Base-by-base conservation (phyloP, 768 basidiomycete genomes). In the Psilocybe subaeruginosa region DNA sequence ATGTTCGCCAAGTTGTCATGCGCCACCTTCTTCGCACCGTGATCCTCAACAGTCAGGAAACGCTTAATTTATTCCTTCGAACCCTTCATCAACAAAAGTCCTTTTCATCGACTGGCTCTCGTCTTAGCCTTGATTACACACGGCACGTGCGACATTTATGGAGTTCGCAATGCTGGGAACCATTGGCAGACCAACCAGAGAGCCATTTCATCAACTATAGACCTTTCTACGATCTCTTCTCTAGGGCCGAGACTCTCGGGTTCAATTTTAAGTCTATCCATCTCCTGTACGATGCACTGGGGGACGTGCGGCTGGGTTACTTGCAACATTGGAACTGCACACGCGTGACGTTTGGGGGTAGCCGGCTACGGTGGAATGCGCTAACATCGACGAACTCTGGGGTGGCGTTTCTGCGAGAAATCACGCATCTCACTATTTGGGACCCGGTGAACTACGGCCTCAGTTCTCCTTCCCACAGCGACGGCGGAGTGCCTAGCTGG, bases 11-110 rank as follows among this genome's bases (percentile, higher is more conserved):
- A 14, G 67, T 68, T 19, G 67, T 72, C 23, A 79, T 82, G 74
- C 77, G 74, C 27, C 64, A 71, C 54, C 71, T 82, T 54, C 72
- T 81, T 8, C 72, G 74, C 55, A 79, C 76, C 16, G 74, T 82
- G 3, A 57, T 78, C 19, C 71, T 80, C 39, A 58, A 66, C 47
- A 63, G 66, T 1, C 67, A 72, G 12, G 45, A 65, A 2, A 62
- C 73, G n/a, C 64, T 78, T 14, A 54, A 69, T 61, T 60, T 67
- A 46, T 80, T 82, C 68, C 66, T 74, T 31, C 61, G 65, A 39
- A 68, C 74, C 41, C 61, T 80, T 9, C 65, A 67, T 5, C 64
- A 68, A 14, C 77, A 77, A 61, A 68, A 70, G 23, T 17, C 54
- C 3, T 62, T 69, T 11, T 30, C 45, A 0, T 11, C 39, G 4